A percentile compares a stretch with the other conserved stretches of the same genome.
phyloP scores from a whole-genome alignment of 2,329 filamentous ascomycete species.

The Penicillium corylophilum region DNA sequence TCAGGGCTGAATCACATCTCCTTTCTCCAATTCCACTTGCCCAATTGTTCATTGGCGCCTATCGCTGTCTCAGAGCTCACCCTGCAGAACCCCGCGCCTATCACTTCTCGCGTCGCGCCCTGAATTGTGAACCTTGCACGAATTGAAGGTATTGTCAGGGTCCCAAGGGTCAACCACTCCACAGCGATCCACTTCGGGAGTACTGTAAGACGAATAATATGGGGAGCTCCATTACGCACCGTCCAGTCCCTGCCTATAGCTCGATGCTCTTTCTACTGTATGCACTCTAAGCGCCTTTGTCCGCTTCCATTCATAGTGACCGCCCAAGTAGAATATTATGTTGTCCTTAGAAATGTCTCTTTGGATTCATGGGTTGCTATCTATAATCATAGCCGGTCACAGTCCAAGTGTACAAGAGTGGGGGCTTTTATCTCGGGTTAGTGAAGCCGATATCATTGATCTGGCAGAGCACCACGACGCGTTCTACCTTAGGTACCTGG shows the following conservation, averaged over 20 bases:
- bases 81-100: not conserved
- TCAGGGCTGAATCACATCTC: conserved; percentile 10
- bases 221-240: not conserved
- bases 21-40: not conserved
- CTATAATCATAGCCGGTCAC: not conserved
- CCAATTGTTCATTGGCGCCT: not conserved
- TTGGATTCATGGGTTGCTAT: not conserved
- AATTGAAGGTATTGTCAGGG: not conserved
- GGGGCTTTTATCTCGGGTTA: not conserved
- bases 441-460: not conserved
- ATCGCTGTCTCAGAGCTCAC: not conserved
- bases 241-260: not conserved
- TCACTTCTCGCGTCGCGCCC: not conserved
- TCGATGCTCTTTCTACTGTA: not conserved
- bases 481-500: too few relatives aligned
- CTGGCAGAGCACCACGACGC: too few relatives aligned
- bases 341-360: not conserved
- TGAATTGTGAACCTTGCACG: not conserved
- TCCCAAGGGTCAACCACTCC: not conserved
- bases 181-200: not conserved
- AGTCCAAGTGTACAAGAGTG: not conserved
- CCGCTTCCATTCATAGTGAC: not conserved
- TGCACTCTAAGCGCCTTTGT: not conserved
- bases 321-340: not conserved
- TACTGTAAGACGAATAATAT: not conserved